Base-by-base conservation (phyloP, 441 rosid species). In the Erodium trifolium region DNA sequence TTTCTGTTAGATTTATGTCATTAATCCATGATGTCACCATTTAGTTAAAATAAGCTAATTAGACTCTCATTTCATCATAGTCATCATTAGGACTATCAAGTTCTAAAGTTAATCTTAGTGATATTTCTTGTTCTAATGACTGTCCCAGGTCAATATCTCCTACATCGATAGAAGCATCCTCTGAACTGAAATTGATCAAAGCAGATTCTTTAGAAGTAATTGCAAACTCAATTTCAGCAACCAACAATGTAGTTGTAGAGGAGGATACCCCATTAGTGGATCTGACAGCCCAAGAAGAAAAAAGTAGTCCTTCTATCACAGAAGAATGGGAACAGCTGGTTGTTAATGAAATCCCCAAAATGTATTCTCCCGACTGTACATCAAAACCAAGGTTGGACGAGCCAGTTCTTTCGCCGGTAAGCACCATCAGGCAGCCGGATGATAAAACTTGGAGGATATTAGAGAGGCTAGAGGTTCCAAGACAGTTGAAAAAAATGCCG, bases 291-390 rank as follows among this genome's bases (percentile, higher is more conserved):
- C 76, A 68, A 63, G 84, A 79, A 72, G 88, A 78, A 59, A 75
- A 75, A 79, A 78, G 74, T 64, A 68, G 79, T 70, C 78, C 82
- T 14, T 34, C 37, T 5, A 84, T 86, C 63, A 76, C 87, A 37
- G 89, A 93, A 76, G 98, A 93, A 83, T 88, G 98, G 97, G 93
- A 89, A 77, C 92, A 83, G 75, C 80, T 93, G 57, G 84, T 88
- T 72, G 88, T 86, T 68, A 81, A 67, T 62, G 97, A 83, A 77
- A 73, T 68, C 77, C 84, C 79, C 39, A 73, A 67, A 64, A 76
- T 71, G 73, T 72, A 72, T 74, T 79, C 84, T 75, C 88, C 96
- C 51, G 72, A 80, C 29, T 76, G 77, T 69, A 35, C 55, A 72
- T 67, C 87, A 64, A 81, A 81, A 73, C 67, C 81, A 51, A 82